phyloP scores from a whole-genome alignment of 2,329 filamentous ascomycete genomes.

The Sporothrix curviconia region DNA sequence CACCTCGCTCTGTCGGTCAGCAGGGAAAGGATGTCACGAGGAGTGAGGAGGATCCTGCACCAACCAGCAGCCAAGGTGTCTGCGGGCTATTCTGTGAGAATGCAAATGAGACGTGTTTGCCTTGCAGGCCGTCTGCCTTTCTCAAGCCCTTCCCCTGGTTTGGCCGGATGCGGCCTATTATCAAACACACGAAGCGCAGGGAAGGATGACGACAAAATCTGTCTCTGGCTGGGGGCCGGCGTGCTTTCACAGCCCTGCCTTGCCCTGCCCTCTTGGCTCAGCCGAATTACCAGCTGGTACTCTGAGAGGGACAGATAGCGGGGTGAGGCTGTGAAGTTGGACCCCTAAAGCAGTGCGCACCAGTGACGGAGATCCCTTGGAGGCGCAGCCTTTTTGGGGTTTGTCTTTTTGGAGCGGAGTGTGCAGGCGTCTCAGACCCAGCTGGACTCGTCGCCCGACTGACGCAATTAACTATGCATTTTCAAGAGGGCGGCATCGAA shows the following conservation, averaged over 20 bases:
- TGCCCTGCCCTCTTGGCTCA: background rate
- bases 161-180: constrained; percentile 3
- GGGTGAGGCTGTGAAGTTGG: constrained; percentile 1
- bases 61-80: background rate
- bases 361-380: background rate
- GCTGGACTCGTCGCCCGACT: background rate
- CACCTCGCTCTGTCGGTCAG: background rate
- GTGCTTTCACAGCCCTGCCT: constrained; percentile 1
- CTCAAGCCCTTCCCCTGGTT: too few relatives aligned
- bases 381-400: background rate
- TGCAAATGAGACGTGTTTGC: background rate
- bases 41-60: background rate
- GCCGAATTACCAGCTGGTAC: background rate
- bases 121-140: background rate
- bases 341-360: background rate
- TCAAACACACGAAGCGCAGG: background rate
- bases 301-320: background rate
- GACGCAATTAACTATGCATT: background rate
- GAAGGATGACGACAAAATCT: background rate
- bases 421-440: background rate
- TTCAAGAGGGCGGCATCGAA: background rate
- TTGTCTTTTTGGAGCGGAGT: background rate
- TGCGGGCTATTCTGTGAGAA: background rate
- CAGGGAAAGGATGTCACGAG: background rate
- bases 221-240: too few relatives aligned